Base-by-base conservation (phyloP, 2,329 filamentous ascomycete genomes). In the Penicillium sp. region DNA sequence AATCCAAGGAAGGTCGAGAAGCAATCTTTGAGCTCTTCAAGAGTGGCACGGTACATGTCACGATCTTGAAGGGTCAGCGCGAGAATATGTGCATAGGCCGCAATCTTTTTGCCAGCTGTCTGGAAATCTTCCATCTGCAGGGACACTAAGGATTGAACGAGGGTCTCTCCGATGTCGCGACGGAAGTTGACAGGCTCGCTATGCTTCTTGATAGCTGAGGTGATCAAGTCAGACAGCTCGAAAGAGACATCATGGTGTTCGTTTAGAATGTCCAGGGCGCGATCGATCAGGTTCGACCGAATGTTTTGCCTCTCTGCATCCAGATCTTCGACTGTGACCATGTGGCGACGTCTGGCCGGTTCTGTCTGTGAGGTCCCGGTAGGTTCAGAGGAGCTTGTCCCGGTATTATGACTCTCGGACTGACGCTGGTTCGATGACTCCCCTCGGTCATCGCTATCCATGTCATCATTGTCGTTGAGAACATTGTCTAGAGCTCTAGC, bases 41-140 rank as follows among this genome's bases (percentile, higher is more conserved):
- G 75, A 18, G 90, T 90, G 49, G 86, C 85, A 49, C 84, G 82
- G 71, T 96, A 96, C 72, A 97, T 97, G 5, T 83, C 76, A 34
- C 82, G 85, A 56, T 96, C 89, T 68, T 96, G 91, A 18, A 97
- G 82, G 51, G 97, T 85, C 37, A 99, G 78, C 4, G 92, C 94
- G 11, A 99, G 80, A 14, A 99, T 81, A 74, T 99, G 93, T 18
- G 94, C 92, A 74, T 95, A 96, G 1, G 94, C 90, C 20, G 92
- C 89, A 62, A 99, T 85, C 70, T 91, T 93, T 66, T 84, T 83
- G 40, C 83, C 82, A 26, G 79, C 77, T 18, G 76, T 74, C 51
- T 79, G 75, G 62, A 83, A 78, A 57, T 85, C 81, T 31, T 83
- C 82, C 61, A 78, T 79, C 65, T 85, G 81, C 49, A 87, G 72